Conservation (phyloP, 2,329 filamentous ascomycete species). For the Phaeosphaeria sp. region DNA sequence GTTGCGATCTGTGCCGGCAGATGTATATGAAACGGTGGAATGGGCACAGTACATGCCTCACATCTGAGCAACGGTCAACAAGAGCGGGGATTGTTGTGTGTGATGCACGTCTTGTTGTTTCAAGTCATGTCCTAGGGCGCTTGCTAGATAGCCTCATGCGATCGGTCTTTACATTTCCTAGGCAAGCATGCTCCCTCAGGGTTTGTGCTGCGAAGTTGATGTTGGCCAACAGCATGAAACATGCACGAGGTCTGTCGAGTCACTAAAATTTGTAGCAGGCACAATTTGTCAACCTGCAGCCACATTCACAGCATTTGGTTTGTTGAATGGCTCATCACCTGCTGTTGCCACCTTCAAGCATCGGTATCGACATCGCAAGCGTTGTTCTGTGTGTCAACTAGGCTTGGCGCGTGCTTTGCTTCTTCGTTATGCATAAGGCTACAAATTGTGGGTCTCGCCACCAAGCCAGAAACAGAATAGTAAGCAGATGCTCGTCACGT, state of each 20-base stretch:
- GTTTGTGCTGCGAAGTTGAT: background rate
- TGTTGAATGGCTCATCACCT: background rate
- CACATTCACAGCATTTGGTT: background rate
- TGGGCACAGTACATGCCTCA: slow-evolving; percentile 2
- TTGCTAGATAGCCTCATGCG: background rate
- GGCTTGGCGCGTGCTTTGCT: background rate
- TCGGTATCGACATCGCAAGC: background rate
- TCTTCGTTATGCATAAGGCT: background rate
- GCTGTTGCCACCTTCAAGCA: background rate
- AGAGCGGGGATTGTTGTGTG: background rate
- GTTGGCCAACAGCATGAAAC: background rate
- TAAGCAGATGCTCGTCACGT: background rate
- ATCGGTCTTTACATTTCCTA: background rate
- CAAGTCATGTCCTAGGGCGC: background rate
- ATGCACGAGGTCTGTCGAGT: background rate
- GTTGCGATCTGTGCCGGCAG: background rate
- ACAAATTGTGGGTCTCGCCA: background rate
- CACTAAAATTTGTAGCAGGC: background rate
- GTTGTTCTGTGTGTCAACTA: background rate
- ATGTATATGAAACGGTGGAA: background rate
- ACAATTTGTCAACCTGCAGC: background rate
- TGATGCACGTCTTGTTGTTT: background rate
- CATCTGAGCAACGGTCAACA: background rate
- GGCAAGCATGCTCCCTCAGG: background rate
- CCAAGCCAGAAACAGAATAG: background rate